These are phyloP conservation scores for Fragaria vesca DNA, from an alignment of 306 rosid species.

Conservation along the genomic window DNA sequence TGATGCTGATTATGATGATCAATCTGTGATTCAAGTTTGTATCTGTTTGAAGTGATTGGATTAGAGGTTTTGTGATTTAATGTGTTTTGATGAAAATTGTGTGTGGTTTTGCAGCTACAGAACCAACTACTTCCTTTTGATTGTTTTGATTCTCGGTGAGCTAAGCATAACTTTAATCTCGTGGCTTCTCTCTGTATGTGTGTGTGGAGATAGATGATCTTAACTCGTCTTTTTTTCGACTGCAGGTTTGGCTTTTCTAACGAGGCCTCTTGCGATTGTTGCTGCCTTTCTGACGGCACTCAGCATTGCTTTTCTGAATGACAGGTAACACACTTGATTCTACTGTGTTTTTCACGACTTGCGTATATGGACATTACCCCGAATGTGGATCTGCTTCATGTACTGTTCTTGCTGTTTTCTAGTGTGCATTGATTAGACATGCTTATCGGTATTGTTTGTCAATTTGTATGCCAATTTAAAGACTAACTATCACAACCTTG, in stretches of 20 bases:
- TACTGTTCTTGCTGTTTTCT: background rate
- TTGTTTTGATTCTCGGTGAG: slow-evolving; percentile 82
- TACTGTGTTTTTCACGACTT: background rate
- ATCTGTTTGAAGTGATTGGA: background rate
- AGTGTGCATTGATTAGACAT: background rate
- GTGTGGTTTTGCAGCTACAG: slow-evolving; percentile 65
- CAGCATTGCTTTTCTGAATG: slow-evolving; percentile 89
- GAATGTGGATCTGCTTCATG: background rate
- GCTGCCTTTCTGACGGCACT: slow-evolving; percentile 87
- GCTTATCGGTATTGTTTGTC: background rate
- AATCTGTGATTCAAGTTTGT: background rate
- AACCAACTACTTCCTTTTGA: slow-evolving; percentile 90
- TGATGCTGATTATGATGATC: background rate
- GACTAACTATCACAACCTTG: background rate
- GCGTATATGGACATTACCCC: background rate
- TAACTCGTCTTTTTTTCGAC: slow-evolving; percentile 24
- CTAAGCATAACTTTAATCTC: slow-evolving; percentile 1
- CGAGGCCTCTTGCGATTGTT: slow-evolving; percentile 73
- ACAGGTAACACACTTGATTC: slow-evolving; percentile 51
- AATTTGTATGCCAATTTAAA: background rate
- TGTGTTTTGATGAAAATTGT: background rate
- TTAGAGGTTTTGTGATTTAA: background rate
- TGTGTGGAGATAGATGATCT: background rate
- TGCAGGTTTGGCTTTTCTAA: slow-evolving; percentile 83
- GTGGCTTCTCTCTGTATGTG: background rate